Conservation (phyloP, 306 rosid genomes). For the Urtica urens region DNA sequence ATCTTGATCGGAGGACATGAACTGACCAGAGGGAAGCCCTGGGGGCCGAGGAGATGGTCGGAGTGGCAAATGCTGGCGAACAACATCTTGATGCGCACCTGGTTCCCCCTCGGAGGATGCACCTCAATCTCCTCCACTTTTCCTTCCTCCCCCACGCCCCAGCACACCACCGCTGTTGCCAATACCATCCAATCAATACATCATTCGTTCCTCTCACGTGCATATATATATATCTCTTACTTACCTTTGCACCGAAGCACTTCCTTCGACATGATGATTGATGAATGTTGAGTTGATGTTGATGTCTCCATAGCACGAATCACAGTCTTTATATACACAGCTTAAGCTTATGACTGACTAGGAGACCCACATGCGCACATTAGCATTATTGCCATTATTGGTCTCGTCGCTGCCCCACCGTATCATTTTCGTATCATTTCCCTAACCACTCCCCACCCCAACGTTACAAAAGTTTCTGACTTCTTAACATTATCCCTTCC, state of each 20-base stretch:
- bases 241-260: conserved; percentile 10
- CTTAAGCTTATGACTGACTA: not conserved
- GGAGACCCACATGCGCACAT: no score
- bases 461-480: no score
- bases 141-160: conserved; percentile 28
- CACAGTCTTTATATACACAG: conserved; percentile 12
- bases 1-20: no score
- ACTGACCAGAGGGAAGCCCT: conserved; percentile 30
- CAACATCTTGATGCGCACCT: conserved; percentile 47
- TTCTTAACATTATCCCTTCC: no score
- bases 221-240: no score
- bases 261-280: not conserved
- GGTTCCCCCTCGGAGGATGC: conserved; percentile 35
- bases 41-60: conserved; percentile 17
- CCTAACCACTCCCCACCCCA: no score
- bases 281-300: not conserved
- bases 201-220: no score
- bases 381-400: no score
- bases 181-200: no score
- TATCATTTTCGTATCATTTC: no score
- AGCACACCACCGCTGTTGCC: conserved; percentile 44
- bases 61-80: conserved; percentile 51
- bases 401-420: no score
- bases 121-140: conserved; percentile 46
- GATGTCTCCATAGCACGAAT: no score